Evolutionary conservation across 768 basidiomycete species (phyloP).

Genomic region (Pleurotus eryngii): DNA sequence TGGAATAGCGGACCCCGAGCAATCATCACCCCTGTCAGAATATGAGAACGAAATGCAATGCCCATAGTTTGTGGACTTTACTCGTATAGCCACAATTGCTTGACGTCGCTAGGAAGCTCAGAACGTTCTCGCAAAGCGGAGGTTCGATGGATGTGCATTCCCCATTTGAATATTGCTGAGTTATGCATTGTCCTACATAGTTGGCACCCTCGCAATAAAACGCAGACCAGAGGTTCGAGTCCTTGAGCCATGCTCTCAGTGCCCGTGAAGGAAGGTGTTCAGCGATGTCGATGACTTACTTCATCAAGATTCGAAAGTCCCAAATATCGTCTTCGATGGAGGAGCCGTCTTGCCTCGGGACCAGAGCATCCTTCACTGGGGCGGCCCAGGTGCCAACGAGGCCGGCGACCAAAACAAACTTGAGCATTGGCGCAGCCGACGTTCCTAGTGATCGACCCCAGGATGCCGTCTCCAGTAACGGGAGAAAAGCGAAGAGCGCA

Average conservation of each 20-base stretch:
- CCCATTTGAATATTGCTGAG: neutral
- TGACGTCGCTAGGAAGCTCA: neutral
- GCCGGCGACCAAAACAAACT: neutral
- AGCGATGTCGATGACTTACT: too few species aligned
- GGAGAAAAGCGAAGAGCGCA: neutral
- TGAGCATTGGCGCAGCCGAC: neutral
- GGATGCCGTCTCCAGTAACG: neutral
- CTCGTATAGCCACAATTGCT: neutral
- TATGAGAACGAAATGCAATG: neutral
- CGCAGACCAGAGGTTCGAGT: neutral
- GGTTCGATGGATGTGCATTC: slow-evolving; percentile 1
- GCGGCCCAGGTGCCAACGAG: slow-evolving; percentile 1
- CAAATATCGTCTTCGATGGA: too few species aligned
- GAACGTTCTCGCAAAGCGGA: neutral
- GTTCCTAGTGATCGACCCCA: too few species aligned
- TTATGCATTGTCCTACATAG: neutral
- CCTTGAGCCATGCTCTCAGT: neutral
- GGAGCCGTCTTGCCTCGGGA: neutral
- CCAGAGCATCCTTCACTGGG: neutral
- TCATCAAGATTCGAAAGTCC: too few species aligned
- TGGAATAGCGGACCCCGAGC: neutral
- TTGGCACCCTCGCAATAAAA: slow-evolving; percentile 1
- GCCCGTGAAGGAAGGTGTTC: too few species aligned
- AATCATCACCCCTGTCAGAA: neutral
- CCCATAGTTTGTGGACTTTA: neutral